Conservation (phyloP, 371 early-diverging fungal species). For the Syncephalastrum contaminatum region DNA sequence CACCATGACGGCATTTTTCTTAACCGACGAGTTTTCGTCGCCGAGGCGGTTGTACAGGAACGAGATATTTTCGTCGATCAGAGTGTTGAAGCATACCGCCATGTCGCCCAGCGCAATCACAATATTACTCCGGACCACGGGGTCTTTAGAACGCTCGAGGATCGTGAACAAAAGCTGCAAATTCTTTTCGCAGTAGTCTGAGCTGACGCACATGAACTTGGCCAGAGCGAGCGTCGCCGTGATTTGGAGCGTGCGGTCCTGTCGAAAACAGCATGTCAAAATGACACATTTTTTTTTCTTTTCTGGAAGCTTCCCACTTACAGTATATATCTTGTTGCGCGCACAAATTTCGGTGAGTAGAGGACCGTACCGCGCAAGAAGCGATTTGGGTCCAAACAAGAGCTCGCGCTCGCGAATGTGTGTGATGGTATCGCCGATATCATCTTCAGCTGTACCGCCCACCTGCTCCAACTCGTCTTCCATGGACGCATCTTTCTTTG, state of each 20-base stretch:
- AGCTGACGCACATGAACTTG: slow-evolving; percentile 96
- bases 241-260: slow-evolving; percentile 81
- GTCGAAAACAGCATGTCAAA: slow-evolving; percentile 5
- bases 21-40: slow-evolving; percentile 77
- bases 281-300: no score
- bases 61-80: slow-evolving; percentile 92
- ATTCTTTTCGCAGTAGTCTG: slow-evolving; percentile 89
- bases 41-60: slow-evolving; percentile 89
- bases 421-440: slow-evolving; percentile 85
- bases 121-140: slow-evolving; percentile 83
- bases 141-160: slow-evolving; percentile 77
- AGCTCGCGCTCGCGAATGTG: slow-evolving; percentile 90
- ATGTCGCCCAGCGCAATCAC: slow-evolving; percentile 97
- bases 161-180: slow-evolving; percentile 91
- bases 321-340: slow-evolving; percentile 77
- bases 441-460: slow-evolving; percentile 91
- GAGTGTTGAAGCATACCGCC: slow-evolving; percentile 90
- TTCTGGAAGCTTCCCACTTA: no score
- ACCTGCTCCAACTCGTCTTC: slow-evolving; percentile 90
- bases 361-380: slow-evolving; percentile 82
- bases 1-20: slow-evolving; percentile 97
- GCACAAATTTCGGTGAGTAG: slow-evolving; percentile 79
- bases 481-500: slow-evolving; percentile 1
- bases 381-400: slow-evolving; percentile 72
- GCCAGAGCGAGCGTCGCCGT: slow-evolving; percentile 83